These are phyloP conservation scores for Kluyveromyces nonfermentans DNA, from an alignment of 805 yeast genomes.

Conservation along the genomic window DNA sequence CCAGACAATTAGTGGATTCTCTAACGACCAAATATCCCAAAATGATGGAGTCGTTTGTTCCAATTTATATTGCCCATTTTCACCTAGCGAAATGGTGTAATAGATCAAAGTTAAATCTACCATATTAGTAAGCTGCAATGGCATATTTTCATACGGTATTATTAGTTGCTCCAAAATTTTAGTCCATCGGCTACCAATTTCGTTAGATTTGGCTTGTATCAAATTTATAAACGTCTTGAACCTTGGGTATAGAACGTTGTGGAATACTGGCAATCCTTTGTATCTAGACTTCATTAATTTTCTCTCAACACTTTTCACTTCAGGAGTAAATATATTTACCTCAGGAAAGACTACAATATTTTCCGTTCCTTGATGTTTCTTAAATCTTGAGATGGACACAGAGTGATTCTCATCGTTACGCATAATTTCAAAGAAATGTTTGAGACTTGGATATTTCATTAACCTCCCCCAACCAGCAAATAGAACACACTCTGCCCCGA, in stretches of 20 bases:
- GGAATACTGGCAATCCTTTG: conserved; percentile 46
- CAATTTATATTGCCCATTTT: conserved; percentile 13
- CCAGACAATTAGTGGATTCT: conserved; percentile 30
- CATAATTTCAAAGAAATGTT: conserved; percentile 25
- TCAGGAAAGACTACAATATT: conserved; percentile 81
- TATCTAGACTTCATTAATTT: conserved; percentile 41
- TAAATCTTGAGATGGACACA: conserved; percentile 28
- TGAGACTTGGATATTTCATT: conserved; percentile 48
- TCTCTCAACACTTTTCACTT: conserved; percentile 39
- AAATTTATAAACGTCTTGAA: conserved; percentile 41
- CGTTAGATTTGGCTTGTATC: conserved; percentile 1
- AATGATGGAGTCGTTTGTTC: conserved; percentile 28
- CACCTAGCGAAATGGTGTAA: conserved; percentile 24
- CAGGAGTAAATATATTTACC: conserved; percentile 57
- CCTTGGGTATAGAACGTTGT: conserved; percentile 68
- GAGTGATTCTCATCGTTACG: conserved; percentile 66
- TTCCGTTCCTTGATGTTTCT: conserved; percentile 30
- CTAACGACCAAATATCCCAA: conserved; percentile 16
- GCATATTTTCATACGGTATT: not conserved
- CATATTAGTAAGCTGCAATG: not conserved
- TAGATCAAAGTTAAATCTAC: conserved; percentile 31
- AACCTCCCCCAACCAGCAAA: conserved; percentile 51
- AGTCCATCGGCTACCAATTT: not conserved
- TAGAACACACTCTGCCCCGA: conserved; percentile 15
- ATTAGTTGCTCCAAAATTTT: not conserved